Conservation (phyloP, 2,329 filamentous ascomycete genomes). For the Keithomyces neogunnii region DNA sequence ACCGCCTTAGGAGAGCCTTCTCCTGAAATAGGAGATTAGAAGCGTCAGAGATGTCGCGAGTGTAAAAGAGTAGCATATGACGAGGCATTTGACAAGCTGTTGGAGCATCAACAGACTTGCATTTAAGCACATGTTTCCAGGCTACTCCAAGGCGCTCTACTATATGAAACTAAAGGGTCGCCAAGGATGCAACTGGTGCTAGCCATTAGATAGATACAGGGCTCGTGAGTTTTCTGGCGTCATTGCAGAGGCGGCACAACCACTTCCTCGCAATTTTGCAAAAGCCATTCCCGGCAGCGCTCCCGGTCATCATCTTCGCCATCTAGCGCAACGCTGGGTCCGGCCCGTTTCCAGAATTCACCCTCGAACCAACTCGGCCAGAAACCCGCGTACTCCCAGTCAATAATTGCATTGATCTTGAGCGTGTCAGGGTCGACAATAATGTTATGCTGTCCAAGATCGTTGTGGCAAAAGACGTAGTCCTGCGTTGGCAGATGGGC, state of each 20-base stretch:
- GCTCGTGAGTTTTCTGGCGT: neutral
- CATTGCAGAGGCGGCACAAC: conserved; percentile 2
- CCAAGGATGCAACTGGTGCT: no score
- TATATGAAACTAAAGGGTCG: no score
- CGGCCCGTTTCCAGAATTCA: conserved; percentile 10
- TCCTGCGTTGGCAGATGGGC: conserved; percentile 1
- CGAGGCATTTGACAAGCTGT: no score
- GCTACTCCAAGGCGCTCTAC: no score
- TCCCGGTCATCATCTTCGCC: conserved; percentile 7
- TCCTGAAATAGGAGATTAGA: no score
- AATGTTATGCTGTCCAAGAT: conserved; percentile 9
- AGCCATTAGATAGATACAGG: no score
- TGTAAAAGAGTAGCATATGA: no score
- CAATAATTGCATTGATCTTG: conserved; percentile 22
- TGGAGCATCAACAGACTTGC: no score
- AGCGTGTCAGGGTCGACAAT: conserved; percentile 13
- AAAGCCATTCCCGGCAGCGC: conserved; percentile 6
- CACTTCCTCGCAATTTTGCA: conserved; percentile 6
- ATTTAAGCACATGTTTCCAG: no score
- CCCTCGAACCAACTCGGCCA: conserved; percentile 16
- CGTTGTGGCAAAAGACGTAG: conserved; percentile 11
- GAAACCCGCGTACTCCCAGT: conserved; percentile 28
- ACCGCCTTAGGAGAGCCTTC: no score
- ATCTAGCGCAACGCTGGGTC: conserved; percentile 8
- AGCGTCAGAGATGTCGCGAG: no score